Conservation (phyloP, 495 filamentous ascomycete genomes). For the Glonium stellatum region DNA sequence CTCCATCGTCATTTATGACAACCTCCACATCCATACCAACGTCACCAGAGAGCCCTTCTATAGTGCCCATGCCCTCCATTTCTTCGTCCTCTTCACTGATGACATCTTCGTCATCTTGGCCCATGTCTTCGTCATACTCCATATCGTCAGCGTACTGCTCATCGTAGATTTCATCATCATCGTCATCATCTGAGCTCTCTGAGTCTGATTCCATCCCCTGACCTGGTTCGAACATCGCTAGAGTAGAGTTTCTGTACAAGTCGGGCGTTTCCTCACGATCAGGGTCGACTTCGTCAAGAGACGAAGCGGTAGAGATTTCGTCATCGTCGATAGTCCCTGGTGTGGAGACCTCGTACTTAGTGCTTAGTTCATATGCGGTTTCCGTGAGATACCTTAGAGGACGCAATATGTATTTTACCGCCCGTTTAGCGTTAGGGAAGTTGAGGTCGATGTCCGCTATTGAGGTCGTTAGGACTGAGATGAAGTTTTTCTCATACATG, state of each 20-base stretch:
- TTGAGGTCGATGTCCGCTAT: slow-evolving; percentile 95
- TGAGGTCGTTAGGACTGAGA: slow-evolving; percentile 77
- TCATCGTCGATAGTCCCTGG: slow-evolving; percentile 65
- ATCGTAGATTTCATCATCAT: slow-evolving; percentile 39
- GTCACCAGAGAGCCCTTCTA: slow-evolving; percentile 80
- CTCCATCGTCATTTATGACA: slow-evolving; percentile 67
- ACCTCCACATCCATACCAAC: slow-evolving; percentile 73
- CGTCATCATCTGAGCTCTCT: slow-evolving; percentile 59
- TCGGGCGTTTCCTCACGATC: slow-evolving; percentile 94
- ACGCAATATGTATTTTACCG: slow-evolving; percentile 90
- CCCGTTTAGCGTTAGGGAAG: slow-evolving; percentile 83
- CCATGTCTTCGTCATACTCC: slow-evolving; percentile 70
- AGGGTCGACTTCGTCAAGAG: slow-evolving; percentile 73
- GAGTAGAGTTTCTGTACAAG: slow-evolving; percentile 89
- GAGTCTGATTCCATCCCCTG: slow-evolving; percentile 66
- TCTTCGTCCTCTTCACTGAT: slow-evolving; percentile 89
- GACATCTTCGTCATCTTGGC: slow-evolving; percentile 70
- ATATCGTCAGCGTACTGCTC: slow-evolving; percentile 75
- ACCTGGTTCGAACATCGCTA: slow-evolving; percentile 87
- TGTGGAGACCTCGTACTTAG: slow-evolving; percentile 62
- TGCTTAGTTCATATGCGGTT: slow-evolving; percentile 77
- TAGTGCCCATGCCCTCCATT: slow-evolving; percentile 68
- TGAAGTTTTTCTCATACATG: slow-evolving; percentile 98
- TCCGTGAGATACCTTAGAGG: slow-evolving; percentile 80
- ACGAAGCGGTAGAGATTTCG: slow-evolving; percentile 83